Evolutionary conservation across 1,284 basidiomycete genomes (phyloP).

Genomic region (Papiliotrema nemorosa): DNA sequence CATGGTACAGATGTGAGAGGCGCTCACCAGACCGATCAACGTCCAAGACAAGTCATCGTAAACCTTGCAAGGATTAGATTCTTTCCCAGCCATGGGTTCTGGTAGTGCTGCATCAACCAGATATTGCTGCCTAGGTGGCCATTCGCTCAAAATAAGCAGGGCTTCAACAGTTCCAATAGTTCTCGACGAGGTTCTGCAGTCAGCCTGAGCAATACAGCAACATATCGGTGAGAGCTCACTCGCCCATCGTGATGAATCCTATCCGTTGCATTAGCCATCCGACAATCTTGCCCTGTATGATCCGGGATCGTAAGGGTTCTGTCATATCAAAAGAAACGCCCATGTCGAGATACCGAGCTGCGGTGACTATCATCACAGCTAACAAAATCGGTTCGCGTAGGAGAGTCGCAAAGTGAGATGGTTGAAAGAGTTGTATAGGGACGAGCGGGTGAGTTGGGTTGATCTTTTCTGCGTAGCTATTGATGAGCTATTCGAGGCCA

Average conservation of each 20-base stretch:
- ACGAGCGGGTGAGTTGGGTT: slow-evolving; percentile 18
- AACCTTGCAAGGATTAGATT: slow-evolving; percentile 13
- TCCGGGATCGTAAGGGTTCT: slow-evolving; percentile 10
- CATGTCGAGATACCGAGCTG: slow-evolving; percentile 14
- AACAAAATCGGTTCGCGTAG: slow-evolving; percentile 16
- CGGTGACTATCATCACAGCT: slow-evolving; percentile 13
- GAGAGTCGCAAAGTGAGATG: slow-evolving; percentile 7
- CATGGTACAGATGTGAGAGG: not conserved
- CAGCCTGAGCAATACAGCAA: not conserved
- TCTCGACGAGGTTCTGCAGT: slow-evolving; percentile 9
- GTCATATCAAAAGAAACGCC: slow-evolving; percentile 12
- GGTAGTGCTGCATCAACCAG: slow-evolving; percentile 10
- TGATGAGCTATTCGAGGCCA: not conserved
- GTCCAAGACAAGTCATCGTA: slow-evolving; percentile 24
- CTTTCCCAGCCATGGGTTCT: not conserved
- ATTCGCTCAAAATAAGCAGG: slow-evolving; percentile 20
- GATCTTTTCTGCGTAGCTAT: slow-evolving; percentile 14
- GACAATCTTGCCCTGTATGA: slow-evolving; percentile 12
- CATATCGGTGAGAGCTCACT: slow-evolving; percentile 7
- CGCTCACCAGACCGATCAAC: slow-evolving; percentile 14
- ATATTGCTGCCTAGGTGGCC: slow-evolving; percentile 15
- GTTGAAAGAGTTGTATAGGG: slow-evolving; percentile 13
- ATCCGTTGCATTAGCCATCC: slow-evolving; percentile 18
- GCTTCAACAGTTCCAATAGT: slow-evolving; percentile 26
- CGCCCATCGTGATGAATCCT: slow-evolving; percentile 16